A percentile compares a stretch with the other conserved stretches of the same genome.
phyloP scores from a whole-genome alignment of 495 filamentous ascomycete genomes.

The Corynascus novoguineensis region DNA sequence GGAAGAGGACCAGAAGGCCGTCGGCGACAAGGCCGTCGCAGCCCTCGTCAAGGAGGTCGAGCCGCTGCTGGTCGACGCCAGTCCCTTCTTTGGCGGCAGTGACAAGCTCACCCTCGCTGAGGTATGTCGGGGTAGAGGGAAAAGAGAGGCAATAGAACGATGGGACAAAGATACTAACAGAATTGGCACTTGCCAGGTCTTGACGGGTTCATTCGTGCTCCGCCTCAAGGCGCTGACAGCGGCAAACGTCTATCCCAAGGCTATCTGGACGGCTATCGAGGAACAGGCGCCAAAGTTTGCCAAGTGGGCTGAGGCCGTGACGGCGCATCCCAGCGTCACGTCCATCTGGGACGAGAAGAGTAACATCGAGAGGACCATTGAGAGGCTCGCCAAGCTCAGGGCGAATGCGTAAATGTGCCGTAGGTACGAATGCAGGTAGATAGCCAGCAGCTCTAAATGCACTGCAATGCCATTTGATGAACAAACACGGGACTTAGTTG shows the following conservation, averaged over 20 bases:
- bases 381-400: conserved; percentile 30
- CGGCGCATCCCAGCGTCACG: conserved; percentile 59
- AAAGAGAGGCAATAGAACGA: no score
- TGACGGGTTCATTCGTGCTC: conserved; percentile 63
- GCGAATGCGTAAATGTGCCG: not conserved
- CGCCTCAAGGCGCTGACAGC: conserved; percentile 50
- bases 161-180: no score
- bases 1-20: conserved; percentile 35
- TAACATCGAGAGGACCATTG: conserved; percentile 30
- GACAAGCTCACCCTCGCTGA: conserved; percentile 70
- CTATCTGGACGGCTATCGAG: conserved; percentile 44
- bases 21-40: conserved; percentile 44
- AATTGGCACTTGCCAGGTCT: conserved; percentile 39
- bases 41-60: conserved; percentile 68
- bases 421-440: not conserved
- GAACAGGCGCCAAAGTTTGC: conserved; percentile 57
- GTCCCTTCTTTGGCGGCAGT: conserved; percentile 77
- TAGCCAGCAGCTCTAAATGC: no score
- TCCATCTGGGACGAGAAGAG: conserved; percentile 54
- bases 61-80: conserved; percentile 59
- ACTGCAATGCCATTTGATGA: no score
- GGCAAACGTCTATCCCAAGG: conserved; percentile 47
- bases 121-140: no score
- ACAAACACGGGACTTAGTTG: no score
- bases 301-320: conserved; percentile 61